Evolutionary conservation across 352 stramenopile genomes (phyloP).

Genomic region (Globisporangium barbulae): DNA sequence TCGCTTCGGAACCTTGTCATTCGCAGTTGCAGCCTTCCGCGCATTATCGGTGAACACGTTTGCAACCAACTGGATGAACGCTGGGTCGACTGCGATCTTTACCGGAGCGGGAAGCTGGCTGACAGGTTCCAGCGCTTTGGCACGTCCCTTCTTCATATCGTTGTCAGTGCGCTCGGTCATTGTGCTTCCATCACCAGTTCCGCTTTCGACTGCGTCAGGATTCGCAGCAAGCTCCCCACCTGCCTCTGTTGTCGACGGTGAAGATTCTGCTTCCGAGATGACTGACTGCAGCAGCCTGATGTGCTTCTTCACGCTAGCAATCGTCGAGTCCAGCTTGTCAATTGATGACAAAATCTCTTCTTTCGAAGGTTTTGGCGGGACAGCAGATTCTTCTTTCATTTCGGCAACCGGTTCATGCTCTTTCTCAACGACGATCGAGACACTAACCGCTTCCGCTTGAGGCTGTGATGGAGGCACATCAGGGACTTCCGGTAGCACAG

Average conservation of each 20-base stretch:
- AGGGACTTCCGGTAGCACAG: background rate
- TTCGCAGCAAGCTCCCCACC: background rate
- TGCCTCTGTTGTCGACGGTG: background rate
- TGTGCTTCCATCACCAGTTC: background rate
- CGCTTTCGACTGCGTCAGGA: background rate
- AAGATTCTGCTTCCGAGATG: slow-evolving; percentile 36
- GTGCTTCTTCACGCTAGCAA: slow-evolving; percentile 67
- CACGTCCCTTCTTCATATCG: background rate
- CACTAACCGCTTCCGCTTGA: background rate
- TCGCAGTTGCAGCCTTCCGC: slow-evolving; percentile 42
- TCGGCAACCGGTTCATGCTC: background rate
- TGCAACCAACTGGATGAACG: slow-evolving; percentile 58
- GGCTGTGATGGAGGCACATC: background rate
- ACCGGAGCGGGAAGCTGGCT: slow-evolving; percentile 18
- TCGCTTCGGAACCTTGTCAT: slow-evolving; percentile 54
- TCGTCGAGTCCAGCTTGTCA: slow-evolving; percentile 67
- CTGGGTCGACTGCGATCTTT: slow-evolving; percentile 61
- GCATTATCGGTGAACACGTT: slow-evolving; percentile 66
- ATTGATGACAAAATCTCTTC: slow-evolving; percentile 81
- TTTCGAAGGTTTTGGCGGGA: slow-evolving; percentile 45
- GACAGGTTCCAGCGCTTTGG: background rate
- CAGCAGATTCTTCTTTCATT: slow-evolving; percentile 10
- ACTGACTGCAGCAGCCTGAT: slow-evolving; percentile 49
- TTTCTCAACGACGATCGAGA: background rate
- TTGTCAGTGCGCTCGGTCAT: background rate